Conservation (phyloP, 805 yeast species). For the Metschnikowia rubicola region DNA sequence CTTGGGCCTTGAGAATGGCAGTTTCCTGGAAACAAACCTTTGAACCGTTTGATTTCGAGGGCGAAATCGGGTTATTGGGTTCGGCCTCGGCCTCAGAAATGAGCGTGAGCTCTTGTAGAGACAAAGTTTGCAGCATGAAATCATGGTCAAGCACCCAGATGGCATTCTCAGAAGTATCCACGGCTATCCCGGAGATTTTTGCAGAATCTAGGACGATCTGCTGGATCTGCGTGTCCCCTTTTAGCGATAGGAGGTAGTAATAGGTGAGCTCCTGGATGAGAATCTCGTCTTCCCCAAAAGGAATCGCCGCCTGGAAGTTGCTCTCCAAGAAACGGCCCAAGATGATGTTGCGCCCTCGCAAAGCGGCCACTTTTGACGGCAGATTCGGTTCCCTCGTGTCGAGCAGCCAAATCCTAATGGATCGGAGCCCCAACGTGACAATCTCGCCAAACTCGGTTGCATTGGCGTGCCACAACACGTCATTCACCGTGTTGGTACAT, state of each 20-base stretch:
- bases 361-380: conserved; percentile 6
- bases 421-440: conserved; percentile 59
- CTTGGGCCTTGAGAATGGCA: not conserved
- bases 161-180: conserved; percentile 17
- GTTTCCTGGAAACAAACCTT: not conserved
- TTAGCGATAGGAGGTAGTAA: conserved; percentile 25
- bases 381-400: conserved; percentile 11
- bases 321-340: conserved; percentile 48
- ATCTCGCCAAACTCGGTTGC: conserved; percentile 25
- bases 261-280: conserved; percentile 32
- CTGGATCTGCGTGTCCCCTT: conserved; percentile 21
- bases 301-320: conserved; percentile 44
- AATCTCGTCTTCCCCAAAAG: conserved; percentile 35
- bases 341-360: conserved; percentile 59
- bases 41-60: not conserved
- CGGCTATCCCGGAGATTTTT: conserved; percentile 13
- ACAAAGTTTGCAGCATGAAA: not conserved
- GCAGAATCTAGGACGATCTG: conserved; percentile 1
- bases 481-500: conserved; percentile 58
- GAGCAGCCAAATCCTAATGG: conserved; percentile 59
- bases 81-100: not conserved
- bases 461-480: conserved; percentile 51
- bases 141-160: conserved; percentile 5
- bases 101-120: not conserved
- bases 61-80: not conserved